Base-by-base conservation (phyloP, 768 basidiomycete genomes). In the Tylopilus sp. region DNA sequence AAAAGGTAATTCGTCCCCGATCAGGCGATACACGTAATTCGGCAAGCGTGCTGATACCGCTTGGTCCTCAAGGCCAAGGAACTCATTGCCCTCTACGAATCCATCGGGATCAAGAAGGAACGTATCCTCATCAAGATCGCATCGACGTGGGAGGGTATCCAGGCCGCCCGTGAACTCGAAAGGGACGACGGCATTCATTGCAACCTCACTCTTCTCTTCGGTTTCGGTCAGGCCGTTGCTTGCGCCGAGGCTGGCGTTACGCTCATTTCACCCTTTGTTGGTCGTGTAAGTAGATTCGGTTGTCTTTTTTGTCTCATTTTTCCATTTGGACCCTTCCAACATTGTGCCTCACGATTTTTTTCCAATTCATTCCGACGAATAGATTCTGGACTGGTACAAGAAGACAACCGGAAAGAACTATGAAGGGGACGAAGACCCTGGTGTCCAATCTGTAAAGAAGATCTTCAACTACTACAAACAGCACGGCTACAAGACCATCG, bases 391-490 rank as follows among this genome's bases (percentile, higher is more conserved):
- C 76, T 99, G 94, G 94, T 84, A 99, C 87, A 99, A 99, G 85
- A 92, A 92, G 75, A 62, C 73, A 62, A 84, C 89, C 53, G 92
- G 92, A 44, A 87, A 89, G 78, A 80, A 77, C 67, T 98, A 94
- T 79, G 83, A 85, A 61, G 93, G 92, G 46, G 92, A 91, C 59
- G 83, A 86, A 42, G 96, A 98, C 78, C 96, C 96, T 12, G 96
- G 97, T 78, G 97, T 99, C 63, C 73, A 85, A 72, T 94, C 91
- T 37, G 97, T 99, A 57, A 87, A 91, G 79, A 89, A 82, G 75
- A 99, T 99, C 78, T 99, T 87, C 85, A 91, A 96, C 80, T 98
- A 94, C 75, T 99, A 99, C 85, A 98, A 98, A 82, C 94, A 97
- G 71, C 84, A 98, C 76, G 81, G 83, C 55, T 98, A 99, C 84